Percentiles rank a stretch among this genome's conserved stretches.
Evolutionary conservation across 768 basidiomycete genomes (phyloP).

Genomic region (Tulasnella sp.): DNA sequence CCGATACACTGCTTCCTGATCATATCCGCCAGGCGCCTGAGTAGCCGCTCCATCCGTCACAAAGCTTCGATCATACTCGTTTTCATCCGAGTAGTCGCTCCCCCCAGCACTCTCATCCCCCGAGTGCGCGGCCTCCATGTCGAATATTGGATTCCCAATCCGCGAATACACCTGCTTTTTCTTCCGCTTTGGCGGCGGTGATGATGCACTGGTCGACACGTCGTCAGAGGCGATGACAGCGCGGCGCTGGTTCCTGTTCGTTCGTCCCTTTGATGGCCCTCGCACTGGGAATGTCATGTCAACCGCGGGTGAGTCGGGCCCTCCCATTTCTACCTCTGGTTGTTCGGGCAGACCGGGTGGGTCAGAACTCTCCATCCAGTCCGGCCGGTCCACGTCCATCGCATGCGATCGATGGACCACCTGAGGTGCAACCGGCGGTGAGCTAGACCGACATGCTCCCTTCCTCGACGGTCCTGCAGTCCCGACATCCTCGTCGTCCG

Average conservation of each 20-base stretch:
- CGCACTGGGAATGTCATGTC: conserved; percentile 9
- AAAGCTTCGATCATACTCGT: conserved; percentile 57
- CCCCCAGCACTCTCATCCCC: conserved; percentile 67
- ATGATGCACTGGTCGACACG: background rate
- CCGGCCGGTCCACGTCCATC: conserved; percentile 2
- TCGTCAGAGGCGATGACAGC: background rate
- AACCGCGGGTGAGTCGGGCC: background rate
- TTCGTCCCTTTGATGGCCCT: background rate
- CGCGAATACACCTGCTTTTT: conserved; percentile 5
- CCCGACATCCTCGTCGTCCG: background rate
- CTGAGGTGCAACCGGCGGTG: background rate
- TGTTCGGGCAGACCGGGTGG: background rate
- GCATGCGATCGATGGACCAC: background rate
- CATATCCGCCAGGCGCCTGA: conserved; percentile 57
- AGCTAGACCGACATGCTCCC: no score
- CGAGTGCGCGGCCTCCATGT: conserved; percentile 63
- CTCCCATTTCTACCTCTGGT: background rate
- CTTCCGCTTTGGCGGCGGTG: conserved; percentile 1
- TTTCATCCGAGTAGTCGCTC: conserved; percentile 50
- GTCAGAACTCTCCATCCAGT: background rate
- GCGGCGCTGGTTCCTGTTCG: no score
- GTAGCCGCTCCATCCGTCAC: conserved; percentile 50
- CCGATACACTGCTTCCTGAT: conserved; percentile 58
- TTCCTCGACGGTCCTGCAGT: background rate
- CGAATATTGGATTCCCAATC: conserved; percentile 33